Evolutionary conservation across 768 basidiomycete species (phyloP), one percentile per base, ranked within the genome.

Genomic region (Boletus vermiculosoides): DNA sequence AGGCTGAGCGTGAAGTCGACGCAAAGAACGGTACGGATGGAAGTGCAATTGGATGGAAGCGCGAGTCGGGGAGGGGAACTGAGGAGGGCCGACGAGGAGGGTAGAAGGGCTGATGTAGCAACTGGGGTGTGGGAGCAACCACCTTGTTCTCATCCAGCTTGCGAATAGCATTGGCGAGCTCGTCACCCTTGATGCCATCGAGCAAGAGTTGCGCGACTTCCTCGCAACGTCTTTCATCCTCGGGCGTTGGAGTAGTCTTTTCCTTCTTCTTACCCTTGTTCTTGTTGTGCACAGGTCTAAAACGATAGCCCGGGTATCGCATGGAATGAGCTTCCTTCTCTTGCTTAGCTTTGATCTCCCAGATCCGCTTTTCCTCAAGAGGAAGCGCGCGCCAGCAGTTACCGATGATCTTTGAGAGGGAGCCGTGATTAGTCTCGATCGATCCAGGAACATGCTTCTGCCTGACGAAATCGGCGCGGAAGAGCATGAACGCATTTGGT

Each of bases 251-350:
- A 0, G 46, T 11, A 0, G 62, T 20, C 39, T 65, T 71, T 5
- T 64, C 65, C 66, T 75, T 76, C 55, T 74, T 74, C 72, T 78
- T 79, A 12, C 64, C 68, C 71, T 78, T 79, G 62, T 72, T 73
- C 73, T 78, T 78, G 67, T 78, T 78, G 66, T 75, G 74, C 1
- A 77, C 77, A 8, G 76, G 76, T 49, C 69, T 66, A 70, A 79
- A 81, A 34, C 77, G 74, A 47, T 80, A 92, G 60, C 88, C 80
- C 0, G 90, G 88, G 67, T 88, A 88, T 56, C 73, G 77, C 40
- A 76, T 76, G 53, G 87, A 83, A 73, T 92, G 89, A 31, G 83
- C 85, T 0, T 84, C 86, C 72, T 89, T 90, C 23, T 84, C 88
- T 44, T 83, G 79, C 66, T 87, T 87, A 0, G 90, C 90, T 53